These are phyloP conservation scores for Takashimella tepidaria DNA, from an alignment of 1,284 basidiomycete genomes.

Conservation along the genomic window DNA sequence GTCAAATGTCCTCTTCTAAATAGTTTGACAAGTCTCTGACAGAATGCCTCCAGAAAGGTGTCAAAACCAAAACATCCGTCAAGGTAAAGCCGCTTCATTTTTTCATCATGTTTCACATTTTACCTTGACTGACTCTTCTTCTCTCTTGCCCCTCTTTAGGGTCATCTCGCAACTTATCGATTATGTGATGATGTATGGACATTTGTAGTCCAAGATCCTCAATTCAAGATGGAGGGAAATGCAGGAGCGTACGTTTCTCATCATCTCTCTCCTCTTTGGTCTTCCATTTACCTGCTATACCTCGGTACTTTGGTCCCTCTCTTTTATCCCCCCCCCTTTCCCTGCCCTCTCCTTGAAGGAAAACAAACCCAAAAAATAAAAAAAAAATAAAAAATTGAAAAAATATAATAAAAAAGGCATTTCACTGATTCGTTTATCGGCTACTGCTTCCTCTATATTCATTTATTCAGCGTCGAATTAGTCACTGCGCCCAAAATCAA, in stretches of 20 bases:
- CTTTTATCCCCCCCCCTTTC: neutral
- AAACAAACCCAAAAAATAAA: no score
- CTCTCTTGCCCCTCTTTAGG: no score
- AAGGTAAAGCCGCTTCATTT: slow-evolving; percentile 56
- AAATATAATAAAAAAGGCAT: no score
- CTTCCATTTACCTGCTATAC: neutral
- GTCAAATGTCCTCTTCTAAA: no score
- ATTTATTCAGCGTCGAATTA: slow-evolving; percentile 35
- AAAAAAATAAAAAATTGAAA: no score
- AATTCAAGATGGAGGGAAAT: slow-evolving; percentile 91
- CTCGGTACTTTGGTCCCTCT: neutral
- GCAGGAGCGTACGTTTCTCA: slow-evolving; percentile 32
- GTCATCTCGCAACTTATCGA: slow-evolving; percentile 85
- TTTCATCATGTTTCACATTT: neutral
- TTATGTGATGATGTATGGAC: slow-evolving; percentile 97
- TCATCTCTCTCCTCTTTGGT: no score
- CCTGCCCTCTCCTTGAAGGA: no score
- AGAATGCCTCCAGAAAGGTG: slow-evolving; percentile 80
- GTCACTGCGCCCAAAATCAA: slow-evolving; percentile 74
- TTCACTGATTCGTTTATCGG: no score
- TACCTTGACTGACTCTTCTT: neutral
- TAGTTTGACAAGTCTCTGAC: slow-evolving; percentile 94
- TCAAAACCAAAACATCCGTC: slow-evolving; percentile 85
- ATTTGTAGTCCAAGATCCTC: slow-evolving; percentile 84
- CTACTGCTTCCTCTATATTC: no score